Base-by-base conservation (phyloP, 202 grass and related monocot genomes). In the Zoysia matrella region DNA sequence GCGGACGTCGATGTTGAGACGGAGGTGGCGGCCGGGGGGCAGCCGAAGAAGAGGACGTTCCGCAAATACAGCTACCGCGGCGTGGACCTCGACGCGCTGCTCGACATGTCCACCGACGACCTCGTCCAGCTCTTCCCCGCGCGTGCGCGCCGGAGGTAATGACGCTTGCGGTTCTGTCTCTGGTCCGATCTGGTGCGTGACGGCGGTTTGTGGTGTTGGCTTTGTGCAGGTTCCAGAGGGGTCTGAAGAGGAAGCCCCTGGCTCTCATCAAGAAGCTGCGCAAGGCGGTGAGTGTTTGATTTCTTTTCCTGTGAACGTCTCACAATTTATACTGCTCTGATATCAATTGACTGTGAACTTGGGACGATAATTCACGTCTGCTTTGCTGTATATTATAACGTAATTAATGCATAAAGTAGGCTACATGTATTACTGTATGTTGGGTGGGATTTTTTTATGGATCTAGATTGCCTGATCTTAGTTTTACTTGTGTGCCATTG, bases 221-320 rank as follows among this genome's bases (percentile, higher is more conserved):
- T 83, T 72, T 22, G 16, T 8, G 47, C 69, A 99, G 96, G 96
- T 99, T 99, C 78, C 80, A 90, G 72, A 90, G 96, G 82, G 96
- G 96, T 60, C 83, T 99, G 53, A 99, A 96, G 93, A 93, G 96
- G 87, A 99, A 99, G 89, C 96, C 96, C 4, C 96, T 99, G 96
- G 96, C 96, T 46, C 78, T 99, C 87, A 86, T 99, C 72, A 99
- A 99, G 89, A 99, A 96, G 83, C 86, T 99, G 48, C 93, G 96
- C 74, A 99, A 99, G 83, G 96, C 96, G 77, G 96, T 99, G 86
- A 77, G 96, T 91, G 80, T 1, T 75, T 30, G 51, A 4, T 82
- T 56, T 13, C 3, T 4, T 52, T 81, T 14, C 30, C 30, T 36
- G 30, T 36, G 30, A 36, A 36, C 30, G 30, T 36, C 30, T 36